phyloP scores from a whole-genome alignment of 768 basidiomycete species.

The Lactarius tabidus region DNA sequence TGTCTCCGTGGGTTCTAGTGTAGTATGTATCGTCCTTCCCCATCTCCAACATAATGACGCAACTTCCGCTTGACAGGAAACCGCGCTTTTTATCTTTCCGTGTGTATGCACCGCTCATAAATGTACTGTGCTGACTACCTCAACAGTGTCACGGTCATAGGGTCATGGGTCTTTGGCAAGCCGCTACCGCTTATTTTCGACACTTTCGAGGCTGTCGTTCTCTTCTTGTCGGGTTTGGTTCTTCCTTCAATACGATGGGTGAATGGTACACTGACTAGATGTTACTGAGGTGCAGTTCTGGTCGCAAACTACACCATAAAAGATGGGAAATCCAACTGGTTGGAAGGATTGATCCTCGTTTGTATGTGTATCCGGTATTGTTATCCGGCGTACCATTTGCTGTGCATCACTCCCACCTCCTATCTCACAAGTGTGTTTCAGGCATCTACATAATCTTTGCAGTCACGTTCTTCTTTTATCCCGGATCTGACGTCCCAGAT shows the following conservation, averaged over 20 bases:
- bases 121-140: conserved; percentile 10
- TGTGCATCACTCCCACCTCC: not conserved
- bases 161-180: conserved; percentile 81
- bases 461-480: no score
- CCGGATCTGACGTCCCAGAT: no score
- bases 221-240: conserved; percentile 42
- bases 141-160: conserved; percentile 60
- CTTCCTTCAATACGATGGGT: not conserved
- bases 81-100: conserved; percentile 85
- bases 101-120: conserved; percentile 35
- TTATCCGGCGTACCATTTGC: not conserved
- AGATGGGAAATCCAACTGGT: conserved; percentile 82
- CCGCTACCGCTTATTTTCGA: conserved; percentile 81
- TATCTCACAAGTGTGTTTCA: no score
- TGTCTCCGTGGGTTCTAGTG: conserved; percentile 82
- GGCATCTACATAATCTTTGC: no score
- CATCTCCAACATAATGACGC: not conserved
- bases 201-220: conserved; percentile 76
- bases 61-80: conserved; percentile 51
- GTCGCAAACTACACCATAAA: conserved; percentile 81
- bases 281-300: conserved; percentile 43
- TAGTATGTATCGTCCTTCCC: conserved; percentile 44
- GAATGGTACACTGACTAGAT: not conserved
- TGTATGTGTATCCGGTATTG: conserved; percentile 39
- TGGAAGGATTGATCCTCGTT: conserved; percentile 75